phyloP scores from a whole-genome alignment of 371 early-diverging fungal species.

The Coemansia sp. region DNA sequence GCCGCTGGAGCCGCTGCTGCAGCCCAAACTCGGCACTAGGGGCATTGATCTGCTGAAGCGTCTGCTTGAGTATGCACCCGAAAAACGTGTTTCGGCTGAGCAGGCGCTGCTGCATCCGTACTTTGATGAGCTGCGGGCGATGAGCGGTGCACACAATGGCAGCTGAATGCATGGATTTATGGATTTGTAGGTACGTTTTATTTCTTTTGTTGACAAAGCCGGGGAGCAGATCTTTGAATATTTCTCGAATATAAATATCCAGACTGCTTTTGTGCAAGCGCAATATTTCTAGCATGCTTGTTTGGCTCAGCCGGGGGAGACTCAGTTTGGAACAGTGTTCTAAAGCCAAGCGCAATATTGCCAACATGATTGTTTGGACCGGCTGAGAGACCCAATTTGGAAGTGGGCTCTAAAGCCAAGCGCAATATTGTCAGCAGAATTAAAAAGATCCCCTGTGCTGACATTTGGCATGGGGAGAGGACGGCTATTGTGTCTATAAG shows the following conservation, averaged over 20 bases:
- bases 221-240: too few species aligned
- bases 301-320: too few species aligned
- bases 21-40: constrained; percentile 73
- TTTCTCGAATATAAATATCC: too few species aligned
- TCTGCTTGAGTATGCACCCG: constrained; percentile 61
- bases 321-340: too few species aligned
- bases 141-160: constrained; percentile 16
- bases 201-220: too few species aligned
- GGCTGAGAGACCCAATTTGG: too few species aligned
- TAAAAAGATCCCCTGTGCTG: not conserved
- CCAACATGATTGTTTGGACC: too few species aligned
- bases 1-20: constrained; percentile 64
- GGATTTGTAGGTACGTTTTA: too few species aligned
- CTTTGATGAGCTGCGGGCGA: constrained; percentile 45
- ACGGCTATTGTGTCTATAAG: not conserved
- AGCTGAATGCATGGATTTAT: not conserved
- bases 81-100: constrained; percentile 59
- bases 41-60: constrained; percentile 76
- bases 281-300: too few species aligned
- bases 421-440: not conserved
- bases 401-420: not conserved
- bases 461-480: not conserved
- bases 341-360: too few species aligned
- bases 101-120: constrained; percentile 54
- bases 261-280: too few species aligned